phyloP scores from a whole-genome alignment of 2,329 filamentous ascomycete species.

The Coleophoma eucalyptorum region DNA sequence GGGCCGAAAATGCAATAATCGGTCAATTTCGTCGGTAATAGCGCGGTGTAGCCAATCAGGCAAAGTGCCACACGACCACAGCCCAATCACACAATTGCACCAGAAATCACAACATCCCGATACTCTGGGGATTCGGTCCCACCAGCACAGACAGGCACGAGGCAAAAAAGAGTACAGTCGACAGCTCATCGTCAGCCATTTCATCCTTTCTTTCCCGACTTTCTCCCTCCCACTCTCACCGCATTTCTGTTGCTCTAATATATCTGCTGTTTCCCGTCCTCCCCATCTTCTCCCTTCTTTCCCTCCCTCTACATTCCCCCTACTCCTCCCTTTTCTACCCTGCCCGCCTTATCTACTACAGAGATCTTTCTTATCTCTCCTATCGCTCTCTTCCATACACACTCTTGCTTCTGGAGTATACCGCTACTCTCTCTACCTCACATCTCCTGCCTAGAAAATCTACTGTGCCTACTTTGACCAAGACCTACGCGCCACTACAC shows the following conservation, averaged over 20 bases:
- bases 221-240: not conserved
- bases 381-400: not conserved
- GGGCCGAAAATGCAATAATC: no score
- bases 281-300: not conserved
- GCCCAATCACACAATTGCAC: no score
- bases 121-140: no score
- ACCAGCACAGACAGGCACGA: no score
- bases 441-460: not conserved
- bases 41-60: no score
- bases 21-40: no score
- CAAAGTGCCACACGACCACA: no score
- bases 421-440: not conserved
- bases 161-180: no score
- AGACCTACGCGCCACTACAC: not conserved
- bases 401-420: not conserved
- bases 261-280: not conserved
- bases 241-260: not conserved
- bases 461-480: no score
- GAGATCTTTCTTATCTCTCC: not conserved
- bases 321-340: not conserved
- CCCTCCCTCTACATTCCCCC: not conserved
- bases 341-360: not conserved
- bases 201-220: not conserved
- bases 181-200: no score
- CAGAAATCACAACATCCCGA: no score